Base-by-base conservation (phyloP, 768 basidiomycete genomes). In the Leccinum ochraceum region DNA sequence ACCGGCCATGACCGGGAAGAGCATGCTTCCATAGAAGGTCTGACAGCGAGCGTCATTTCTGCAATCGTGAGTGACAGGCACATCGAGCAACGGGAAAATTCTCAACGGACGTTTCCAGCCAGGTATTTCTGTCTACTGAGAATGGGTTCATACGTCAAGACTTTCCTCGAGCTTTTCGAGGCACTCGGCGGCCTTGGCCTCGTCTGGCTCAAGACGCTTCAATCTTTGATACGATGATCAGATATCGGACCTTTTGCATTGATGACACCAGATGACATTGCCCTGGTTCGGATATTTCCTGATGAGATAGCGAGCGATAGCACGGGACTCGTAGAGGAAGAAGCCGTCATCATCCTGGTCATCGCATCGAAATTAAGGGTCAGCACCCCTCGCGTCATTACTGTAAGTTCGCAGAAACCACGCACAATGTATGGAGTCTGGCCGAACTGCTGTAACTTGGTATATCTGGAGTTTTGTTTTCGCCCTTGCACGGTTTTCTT, bases 401-500 rank as follows among this genome's bases (percentile, higher is more conserved):
- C 8, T 30, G 30, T 30, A 8, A 13, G 26, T 13, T 32, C 10
- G 46, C 10, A 26, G 9, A 10, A 24, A 50, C 20, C 7, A 14
- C 56, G 37, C 17, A 68, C 60, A 22, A 71, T 70, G 56, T 69
- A 77, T 8, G 82, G 81, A 28, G 83, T 73, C 63, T 81, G 78
- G 11, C 80, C 80, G 63, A 83, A 84, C 0, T 88, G 89, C 56
- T 90, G 86, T 58, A 80, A 76, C 24, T 71, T 70, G 32, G 81
- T 48, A 74, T 75, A 84, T 67, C 79, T 1, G 80, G 69, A 0
- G 73, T 37, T 70, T 85, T 86, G 66, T 86, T 82, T 65, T 78
- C 78, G 28, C 60, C 66, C 52, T 78, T 78, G 58, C 81, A 89
- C 0, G 84, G 80, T 30, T 30, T 30, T 83, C 87, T 62, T 79